Base-by-base conservation (phyloP, 73 alveolate species). In the Effrenium voratum region DNA sequence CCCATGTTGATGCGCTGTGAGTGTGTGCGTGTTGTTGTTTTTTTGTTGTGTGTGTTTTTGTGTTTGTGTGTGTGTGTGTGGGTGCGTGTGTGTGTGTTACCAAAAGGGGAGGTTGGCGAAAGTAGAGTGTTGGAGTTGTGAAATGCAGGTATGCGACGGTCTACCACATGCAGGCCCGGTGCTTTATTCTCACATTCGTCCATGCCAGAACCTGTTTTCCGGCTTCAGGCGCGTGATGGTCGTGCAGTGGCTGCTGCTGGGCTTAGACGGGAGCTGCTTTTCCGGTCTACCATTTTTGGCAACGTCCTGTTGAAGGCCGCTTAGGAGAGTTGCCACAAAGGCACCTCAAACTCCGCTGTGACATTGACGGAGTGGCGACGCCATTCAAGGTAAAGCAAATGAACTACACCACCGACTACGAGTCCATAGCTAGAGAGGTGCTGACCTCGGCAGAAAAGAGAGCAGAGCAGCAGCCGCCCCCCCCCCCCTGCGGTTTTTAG, bases 341-440 rank as follows among this genome's bases (percentile, higher is more conserved):
- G 63, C 26, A 19, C 63, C 63, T 52, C 8, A 52, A 8, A 8
- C 63, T 19, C 63, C 63, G 19, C 8, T 8, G 19, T 52, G 63
- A 52, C 26, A 12, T 52, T 12, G 26, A 52, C 83, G 79, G 43
- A 16, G 15, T 24, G n/a, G 46, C 55, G 57, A 40, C 36, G n/a
- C 30, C 22, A 24, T n/a, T 16, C 38, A 26, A 90, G 97, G 97
- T 90, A n/a, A 90, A 90, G 55, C 75, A 70, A 55, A 68, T 90
- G 97, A 68, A 90, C 43, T 52, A 40, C 87, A 66, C 86, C 41
- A 15, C 87, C 1, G 97, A 90, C 75, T 38, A 68, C n/a, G 97
- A 90, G 38, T 90, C 97, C 66, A 90, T 90, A 15, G 86, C 66
- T 16, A 50, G 97, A 16, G 97, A 90, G 97, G 97, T 76, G 16